These are phyloP conservation scores for Globisporangium paddicum DNA, from an alignment of 352 stramenopile species.

Conservation along the genomic window DNA sequence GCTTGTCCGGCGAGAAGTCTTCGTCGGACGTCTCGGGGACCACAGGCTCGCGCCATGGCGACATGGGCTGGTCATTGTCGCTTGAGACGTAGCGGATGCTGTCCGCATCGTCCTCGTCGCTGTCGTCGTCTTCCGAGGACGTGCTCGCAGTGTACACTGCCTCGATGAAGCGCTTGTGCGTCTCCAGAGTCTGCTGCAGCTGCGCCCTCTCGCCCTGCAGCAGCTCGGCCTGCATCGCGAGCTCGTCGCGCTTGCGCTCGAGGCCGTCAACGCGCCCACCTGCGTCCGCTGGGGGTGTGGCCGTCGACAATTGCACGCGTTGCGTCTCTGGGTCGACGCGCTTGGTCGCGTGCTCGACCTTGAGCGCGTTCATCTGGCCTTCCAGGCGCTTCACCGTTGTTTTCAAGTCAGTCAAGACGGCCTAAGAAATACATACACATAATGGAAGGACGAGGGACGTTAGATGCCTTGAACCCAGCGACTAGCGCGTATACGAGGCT, in stretches of 20 bases:
- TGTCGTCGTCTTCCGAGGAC: conserved; percentile 7
- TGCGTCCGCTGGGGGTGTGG: background rate
- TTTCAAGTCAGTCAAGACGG: conserved; percentile 40
- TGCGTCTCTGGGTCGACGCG: background rate
- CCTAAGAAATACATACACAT: conserved; percentile 16
- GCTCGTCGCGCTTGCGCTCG: conserved; percentile 27
- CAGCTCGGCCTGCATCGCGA: conserved; percentile 34
- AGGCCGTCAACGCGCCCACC: conserved; percentile 16
- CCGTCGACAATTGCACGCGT: too few species aligned
- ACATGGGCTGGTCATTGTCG: conserved; percentile 12
- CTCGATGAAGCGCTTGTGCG: conserved; percentile 37
- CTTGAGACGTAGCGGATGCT: background rate
- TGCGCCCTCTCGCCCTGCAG: conserved; percentile 38
- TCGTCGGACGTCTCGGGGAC: conserved; percentile 26
- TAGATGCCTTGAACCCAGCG: too few species aligned
- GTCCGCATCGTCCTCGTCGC: conserved; percentile 11
- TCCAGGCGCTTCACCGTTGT: conserved; percentile 56
- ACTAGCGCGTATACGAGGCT: too few species aligned
- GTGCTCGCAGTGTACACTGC: conserved; percentile 24
- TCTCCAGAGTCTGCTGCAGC: conserved; percentile 34
- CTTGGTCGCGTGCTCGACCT: conserved; percentile 1
- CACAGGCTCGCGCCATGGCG: conserved; percentile 11
- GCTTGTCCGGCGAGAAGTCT: conserved; percentile 31
- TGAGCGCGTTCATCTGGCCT: conserved; percentile 36
- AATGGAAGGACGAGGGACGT: background rate